Evolutionary conservation across 75 land plant genomes (phyloP), one percentile per base, ranked within the genome.

Genomic region (Cryptomeria japonica): DNA sequence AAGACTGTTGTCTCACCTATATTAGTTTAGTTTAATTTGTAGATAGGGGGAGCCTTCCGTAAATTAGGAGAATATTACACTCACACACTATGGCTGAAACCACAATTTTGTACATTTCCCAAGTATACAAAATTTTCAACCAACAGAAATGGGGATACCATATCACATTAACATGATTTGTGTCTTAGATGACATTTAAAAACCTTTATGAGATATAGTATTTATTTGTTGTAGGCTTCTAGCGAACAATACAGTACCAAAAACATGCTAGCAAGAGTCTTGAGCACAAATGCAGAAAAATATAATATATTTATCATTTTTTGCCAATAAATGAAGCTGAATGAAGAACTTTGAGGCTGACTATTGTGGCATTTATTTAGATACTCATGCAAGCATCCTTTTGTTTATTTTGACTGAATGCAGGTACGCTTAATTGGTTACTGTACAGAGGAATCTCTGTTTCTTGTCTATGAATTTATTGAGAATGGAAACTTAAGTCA

Each of bases 361-460:
- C 16, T 34, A 75, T 12, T 75, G 37, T 75, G n/a, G 77, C 37
- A 34, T 75, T 34, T 75, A 75, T 34, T 13, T 75, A 34, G 2
- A 34, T 34, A 75, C 38, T 75, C 37, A 75, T 34, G 77, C 84
- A 75, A 53, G 11, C 37, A 49, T 7, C 85, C 78, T 70, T 39
- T 38, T 75, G 31, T 14, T 39, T 80, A 37, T 34, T 25, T 76
- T 39, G 38, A 42, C 28, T 18, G 18, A 76, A 68, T 96, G 83
- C 92, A 98, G 99, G 97, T 98, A 84, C 98, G 96, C 58, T 89
- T 98, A 88, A 96, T 98, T 88, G 99, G 99, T 41, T 98, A 93
- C 84, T 98, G 99, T 87, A 95, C 92, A 42, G 97, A 94, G 70
- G 95, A 91, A 5, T 95, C 93, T 73, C 90, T 98, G 44, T 98